Evolutionary conservation across 257 asterid genomes (phyloP).

Genomic region (Linaria vulgaris): DNA sequence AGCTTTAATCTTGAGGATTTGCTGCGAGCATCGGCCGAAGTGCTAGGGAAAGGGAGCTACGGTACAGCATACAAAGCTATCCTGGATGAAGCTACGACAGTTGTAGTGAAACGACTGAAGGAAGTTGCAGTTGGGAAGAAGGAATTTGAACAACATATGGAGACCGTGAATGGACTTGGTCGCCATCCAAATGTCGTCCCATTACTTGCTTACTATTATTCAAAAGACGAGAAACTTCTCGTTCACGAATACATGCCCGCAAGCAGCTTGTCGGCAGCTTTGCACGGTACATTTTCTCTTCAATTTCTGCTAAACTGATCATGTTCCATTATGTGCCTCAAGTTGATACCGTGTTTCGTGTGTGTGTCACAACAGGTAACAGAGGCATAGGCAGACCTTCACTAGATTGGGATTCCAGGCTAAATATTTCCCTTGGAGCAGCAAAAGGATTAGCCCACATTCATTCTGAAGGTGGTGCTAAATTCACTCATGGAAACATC

Average conservation of each 20-base stretch:
- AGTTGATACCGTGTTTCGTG: not conserved
- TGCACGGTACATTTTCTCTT: slow-evolving; percentile 57
- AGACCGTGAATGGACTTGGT: slow-evolving; percentile 50
- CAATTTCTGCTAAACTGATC: not conserved
- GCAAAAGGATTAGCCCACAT: slow-evolving; percentile 78
- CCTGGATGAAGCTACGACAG: slow-evolving; percentile 71
- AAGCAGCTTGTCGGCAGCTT: slow-evolving; percentile 74
- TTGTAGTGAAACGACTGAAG: slow-evolving; percentile 80
- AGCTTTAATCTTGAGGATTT: slow-evolving; percentile 85
- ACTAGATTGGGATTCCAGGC: slow-evolving; percentile 81
- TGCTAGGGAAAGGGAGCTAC: slow-evolving; percentile 86
- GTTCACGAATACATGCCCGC: slow-evolving; percentile 80
- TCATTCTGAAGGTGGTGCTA: slow-evolving; percentile 64
- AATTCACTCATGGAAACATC: slow-evolving; percentile 72
- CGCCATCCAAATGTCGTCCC: slow-evolving; percentile 64
- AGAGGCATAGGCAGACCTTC: slow-evolving; percentile 44
- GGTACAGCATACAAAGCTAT: slow-evolving; percentile 92
- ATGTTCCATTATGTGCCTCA: not conserved
- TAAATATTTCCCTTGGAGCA: slow-evolving; percentile 69
- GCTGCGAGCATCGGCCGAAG: slow-evolving; percentile 95
- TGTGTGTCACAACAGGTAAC: slow-evolving; percentile 41
- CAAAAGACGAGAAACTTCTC: slow-evolving; percentile 94
- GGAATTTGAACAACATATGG: slow-evolving; percentile 93
- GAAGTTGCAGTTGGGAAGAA: slow-evolving; percentile 71
- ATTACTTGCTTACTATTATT: slow-evolving; percentile 74